phyloP scores from a whole-genome alignment of 495 filamentous ascomycete genomes.

The Podospora pseudocomata region DNA sequence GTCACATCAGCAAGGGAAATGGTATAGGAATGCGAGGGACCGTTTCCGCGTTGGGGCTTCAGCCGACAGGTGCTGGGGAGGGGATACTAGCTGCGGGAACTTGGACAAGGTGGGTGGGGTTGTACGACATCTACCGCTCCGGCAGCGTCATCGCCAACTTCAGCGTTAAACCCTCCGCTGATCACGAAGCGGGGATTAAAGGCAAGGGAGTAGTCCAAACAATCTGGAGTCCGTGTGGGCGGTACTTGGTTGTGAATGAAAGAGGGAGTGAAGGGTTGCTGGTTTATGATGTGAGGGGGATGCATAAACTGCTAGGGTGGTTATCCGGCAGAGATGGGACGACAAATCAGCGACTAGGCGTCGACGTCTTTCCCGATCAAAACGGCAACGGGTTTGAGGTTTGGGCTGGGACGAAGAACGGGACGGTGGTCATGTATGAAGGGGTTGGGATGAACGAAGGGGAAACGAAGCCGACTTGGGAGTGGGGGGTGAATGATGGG shows the following conservation, averaged over 20 bases:
- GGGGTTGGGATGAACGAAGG: slow-evolving; percentile 54
- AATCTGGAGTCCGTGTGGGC: slow-evolving; percentile 78
- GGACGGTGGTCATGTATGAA: slow-evolving; percentile 71
- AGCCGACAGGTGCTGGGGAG: slow-evolving; percentile 22
- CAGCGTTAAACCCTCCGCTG: slow-evolving; percentile 42
- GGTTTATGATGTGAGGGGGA: slow-evolving; percentile 80
- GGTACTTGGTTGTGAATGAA: slow-evolving; percentile 85
- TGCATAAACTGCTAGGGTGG: slow-evolving; percentile 59
- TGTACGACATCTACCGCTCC: slow-evolving; percentile 67
- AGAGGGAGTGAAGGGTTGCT: slow-evolving; percentile 67
- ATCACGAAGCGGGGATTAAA: slow-evolving; percentile 36
- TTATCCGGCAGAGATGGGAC: slow-evolving; percentile 65
- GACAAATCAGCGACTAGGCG: slow-evolving; percentile 74
- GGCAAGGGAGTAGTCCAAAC: slow-evolving; percentile 73
- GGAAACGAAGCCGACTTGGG: slow-evolving; percentile 51
- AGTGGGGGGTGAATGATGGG: slow-evolving; percentile 52
- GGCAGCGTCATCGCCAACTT: slow-evolving; percentile 66
- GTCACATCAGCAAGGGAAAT: slow-evolving; percentile 63
- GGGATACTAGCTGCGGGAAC: slow-evolving; percentile 76
- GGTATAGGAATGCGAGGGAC: slow-evolving; percentile 81
- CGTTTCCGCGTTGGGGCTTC: slow-evolving; percentile 59
- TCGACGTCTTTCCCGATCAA: slow-evolving; percentile 58
- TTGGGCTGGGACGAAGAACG: slow-evolving; percentile 83
- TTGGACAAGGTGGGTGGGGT: slow-evolving; percentile 67
- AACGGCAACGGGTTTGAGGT: slow-evolving; percentile 60